A percentile compares a stretch with the other conserved stretches of the same genome.
Conservation (phyloP, 1,139 yeast species). For the Tardiomyces digboiensis region DNA sequence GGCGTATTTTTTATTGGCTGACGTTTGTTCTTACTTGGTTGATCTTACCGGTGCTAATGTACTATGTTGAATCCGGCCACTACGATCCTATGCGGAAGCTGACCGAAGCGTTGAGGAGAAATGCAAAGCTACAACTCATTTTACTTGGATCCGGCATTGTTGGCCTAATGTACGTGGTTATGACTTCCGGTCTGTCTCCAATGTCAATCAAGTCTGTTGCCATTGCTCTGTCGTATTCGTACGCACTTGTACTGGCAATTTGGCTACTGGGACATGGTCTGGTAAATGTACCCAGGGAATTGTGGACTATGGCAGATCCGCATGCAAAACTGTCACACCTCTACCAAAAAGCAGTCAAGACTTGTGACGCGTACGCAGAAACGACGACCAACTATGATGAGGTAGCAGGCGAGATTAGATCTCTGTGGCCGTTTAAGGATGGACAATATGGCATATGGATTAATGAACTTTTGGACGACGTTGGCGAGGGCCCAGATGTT, state of each 20-base stretch:
- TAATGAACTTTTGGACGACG: slow-evolving; percentile 21
- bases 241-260: slow-evolving; percentile 61
- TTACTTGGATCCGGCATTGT: slow-evolving; percentile 44
- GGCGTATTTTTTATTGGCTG: slow-evolving; percentile 76
- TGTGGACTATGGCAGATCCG: slow-evolving; percentile 43
- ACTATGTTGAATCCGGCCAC: slow-evolving; percentile 64
- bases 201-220: slow-evolving; percentile 52
- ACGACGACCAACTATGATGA: slow-evolving; percentile 55
- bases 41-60: slow-evolving; percentile 60
- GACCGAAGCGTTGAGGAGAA: slow-evolving; percentile 46
- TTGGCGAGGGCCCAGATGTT: slow-evolving; percentile 14
- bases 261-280: slow-evolving; percentile 87
- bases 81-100: slow-evolving; percentile 38
- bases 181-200: slow-evolving; percentile 52
- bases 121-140: slow-evolving; percentile 51
- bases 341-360: slow-evolving; percentile 47
- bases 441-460: slow-evolving; percentile 31
- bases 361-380: slow-evolving; percentile 58
- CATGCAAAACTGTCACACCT: slow-evolving; percentile 31
- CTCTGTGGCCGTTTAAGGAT: slow-evolving; percentile 32
- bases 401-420: slow-evolving; percentile 50
- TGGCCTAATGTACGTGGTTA: slow-evolving; percentile 50
- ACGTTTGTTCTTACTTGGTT: slow-evolving; percentile 70
- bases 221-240: slow-evolving; percentile 73
- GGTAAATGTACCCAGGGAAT: slow-evolving; percentile 52